Percentiles rank a stretch among this genome's conserved stretches.
Evolutionary conservation across 2,329 filamentous ascomycete genomes (phyloP).

Genomic region (Aquanectria penicillioides): DNA sequence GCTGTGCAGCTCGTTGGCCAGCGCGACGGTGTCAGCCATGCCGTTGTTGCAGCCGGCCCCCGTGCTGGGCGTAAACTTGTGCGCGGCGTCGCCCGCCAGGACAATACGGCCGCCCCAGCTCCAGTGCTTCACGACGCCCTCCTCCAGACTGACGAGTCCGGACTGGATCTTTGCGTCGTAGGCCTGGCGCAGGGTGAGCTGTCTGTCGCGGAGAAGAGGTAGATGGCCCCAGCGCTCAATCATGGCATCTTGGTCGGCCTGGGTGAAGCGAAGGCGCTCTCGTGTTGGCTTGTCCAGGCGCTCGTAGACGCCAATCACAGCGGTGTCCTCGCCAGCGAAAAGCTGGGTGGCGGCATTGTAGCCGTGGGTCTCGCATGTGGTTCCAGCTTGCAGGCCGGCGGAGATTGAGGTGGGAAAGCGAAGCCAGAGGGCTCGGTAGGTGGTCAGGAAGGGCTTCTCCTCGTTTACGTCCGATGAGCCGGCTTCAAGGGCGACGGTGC

Average conservation of each 20-base stretch:
- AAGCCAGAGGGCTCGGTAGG: conserved; percentile 49
- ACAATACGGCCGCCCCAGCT: conserved; percentile 47
- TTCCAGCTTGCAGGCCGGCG: conserved; percentile 31
- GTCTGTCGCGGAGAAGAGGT: conserved; percentile 24
- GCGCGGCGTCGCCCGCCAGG: conserved; percentile 49
- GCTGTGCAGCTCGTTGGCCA: conserved; percentile 42
- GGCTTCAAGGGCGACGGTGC: conserved; percentile 39
- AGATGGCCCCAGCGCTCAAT: conserved; percentile 33
- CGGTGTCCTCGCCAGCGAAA: conserved; percentile 27
- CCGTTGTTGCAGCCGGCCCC: conserved; percentile 49
- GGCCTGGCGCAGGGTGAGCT: conserved; percentile 44
- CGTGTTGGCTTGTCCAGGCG: conserved; percentile 29
- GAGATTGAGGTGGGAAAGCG: conserved; percentile 38
- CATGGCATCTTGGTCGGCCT: conserved; percentile 25
- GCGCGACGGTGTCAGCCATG: conserved; percentile 44
- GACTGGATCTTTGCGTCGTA: conserved; percentile 36
- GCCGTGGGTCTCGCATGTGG: conserved; percentile 45
- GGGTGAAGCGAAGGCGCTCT: conserved; percentile 24
- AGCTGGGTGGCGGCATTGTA: conserved; percentile 28
- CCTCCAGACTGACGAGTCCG: conserved; percentile 48
- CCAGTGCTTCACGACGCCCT: conserved; percentile 50
- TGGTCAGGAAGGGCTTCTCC: conserved; percentile 44
- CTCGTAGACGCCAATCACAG: conserved; percentile 32
- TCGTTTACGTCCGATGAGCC: conserved; percentile 31
- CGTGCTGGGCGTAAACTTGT: conserved; percentile 51